Percentiles rank a stretch among this genome's conserved stretches.
phyloP scores from a whole-genome alignment of 495 filamentous ascomycete species.

The Chaetomium fimeti region DNA sequence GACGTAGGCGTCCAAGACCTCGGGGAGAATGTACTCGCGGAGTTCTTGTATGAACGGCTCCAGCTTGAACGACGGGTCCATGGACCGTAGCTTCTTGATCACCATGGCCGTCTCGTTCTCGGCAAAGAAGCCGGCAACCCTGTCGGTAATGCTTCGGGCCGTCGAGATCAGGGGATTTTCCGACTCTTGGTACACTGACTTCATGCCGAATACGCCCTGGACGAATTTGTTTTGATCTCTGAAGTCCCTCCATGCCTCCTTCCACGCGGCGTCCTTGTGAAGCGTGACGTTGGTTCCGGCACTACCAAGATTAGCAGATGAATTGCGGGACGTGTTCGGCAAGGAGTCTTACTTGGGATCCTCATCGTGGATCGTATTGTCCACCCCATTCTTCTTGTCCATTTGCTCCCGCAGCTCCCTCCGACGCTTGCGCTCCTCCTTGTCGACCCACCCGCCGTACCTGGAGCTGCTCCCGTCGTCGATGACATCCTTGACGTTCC shows the following conservation, averaged over 20 bases:
- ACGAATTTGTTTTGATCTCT: slow-evolving; percentile 82
- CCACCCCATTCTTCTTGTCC: slow-evolving; percentile 54
- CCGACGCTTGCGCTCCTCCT: slow-evolving; percentile 80
- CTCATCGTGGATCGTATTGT: slow-evolving; percentile 65
- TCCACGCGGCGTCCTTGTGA: slow-evolving; percentile 95
- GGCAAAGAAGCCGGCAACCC: slow-evolving; percentile 91
- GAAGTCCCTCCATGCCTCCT: slow-evolving; percentile 93
- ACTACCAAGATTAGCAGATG: slow-evolving; percentile 46
- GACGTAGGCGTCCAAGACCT: slow-evolving; percentile 96
- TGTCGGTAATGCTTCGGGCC: slow-evolving; percentile 88
- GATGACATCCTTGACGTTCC: slow-evolving; percentile 91
- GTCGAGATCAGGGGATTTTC: slow-evolving; percentile 94
- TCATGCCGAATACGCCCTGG: slow-evolving; percentile 81
- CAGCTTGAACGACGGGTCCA: slow-evolving; percentile 93
- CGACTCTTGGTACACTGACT: slow-evolving; percentile 85
- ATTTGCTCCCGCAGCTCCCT: slow-evolving; percentile 70
- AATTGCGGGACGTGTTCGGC: background rate
- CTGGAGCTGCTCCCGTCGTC: slow-evolving; percentile 95
- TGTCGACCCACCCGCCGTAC: slow-evolving; percentile 94
- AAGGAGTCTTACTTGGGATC: slow-evolving; percentile 74
- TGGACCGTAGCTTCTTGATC: slow-evolving; percentile 95
- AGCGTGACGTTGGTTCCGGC: slow-evolving; percentile 91
- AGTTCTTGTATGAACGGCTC: slow-evolving; percentile 92
- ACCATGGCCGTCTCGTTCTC: slow-evolving; percentile 97
- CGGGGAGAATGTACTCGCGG: slow-evolving; percentile 95